Evolutionary conservation across 305 asterid species (phyloP).

Genomic region (Fraxinus ornus): DNA sequence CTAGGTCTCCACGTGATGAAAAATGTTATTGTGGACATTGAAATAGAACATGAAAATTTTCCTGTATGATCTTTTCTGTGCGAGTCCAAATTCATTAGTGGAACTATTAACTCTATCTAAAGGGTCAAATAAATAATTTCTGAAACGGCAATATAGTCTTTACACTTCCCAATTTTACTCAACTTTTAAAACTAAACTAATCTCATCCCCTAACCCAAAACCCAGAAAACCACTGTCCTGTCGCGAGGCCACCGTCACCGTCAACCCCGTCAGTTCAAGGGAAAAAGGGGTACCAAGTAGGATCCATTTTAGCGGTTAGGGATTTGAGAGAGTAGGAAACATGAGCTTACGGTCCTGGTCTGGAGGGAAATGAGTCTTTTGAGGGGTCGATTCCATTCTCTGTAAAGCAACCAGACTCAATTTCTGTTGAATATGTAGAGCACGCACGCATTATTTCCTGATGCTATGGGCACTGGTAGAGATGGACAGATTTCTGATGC

Average conservation of each 20-base stretch:
- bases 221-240: too few species aligned
- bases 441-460: slow-evolving; percentile 89
- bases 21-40: neutral
- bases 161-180: too few species aligned
- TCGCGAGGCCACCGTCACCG: too few species aligned
- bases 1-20: neutral
- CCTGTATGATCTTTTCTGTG: too few species aligned
- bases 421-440: slow-evolving; percentile 84
- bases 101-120: too few species aligned
- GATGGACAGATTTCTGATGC: slow-evolving; percentile 87
- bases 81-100: too few species aligned
- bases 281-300: slow-evolving; percentile 58
- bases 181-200: too few species aligned
- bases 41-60: neutral
- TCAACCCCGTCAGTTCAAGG: too few species aligned
- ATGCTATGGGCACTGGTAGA: slow-evolving; percentile 70
- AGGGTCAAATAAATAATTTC: too few species aligned
- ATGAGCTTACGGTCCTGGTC: slow-evolving; percentile 90
- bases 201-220: too few species aligned
- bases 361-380: slow-evolving; percentile 58
- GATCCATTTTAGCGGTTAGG: slow-evolving; percentile 95
- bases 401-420: slow-evolving; percentile 77
- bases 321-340: slow-evolving; percentile 96
- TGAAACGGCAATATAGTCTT: too few species aligned
- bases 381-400: slow-evolving; percentile 97